Evolutionary conservation across 2,329 filamentous ascomycete species (phyloP), one percentile per base, ranked within the genome.

Genomic region (Beauveria brongniartii): DNA sequence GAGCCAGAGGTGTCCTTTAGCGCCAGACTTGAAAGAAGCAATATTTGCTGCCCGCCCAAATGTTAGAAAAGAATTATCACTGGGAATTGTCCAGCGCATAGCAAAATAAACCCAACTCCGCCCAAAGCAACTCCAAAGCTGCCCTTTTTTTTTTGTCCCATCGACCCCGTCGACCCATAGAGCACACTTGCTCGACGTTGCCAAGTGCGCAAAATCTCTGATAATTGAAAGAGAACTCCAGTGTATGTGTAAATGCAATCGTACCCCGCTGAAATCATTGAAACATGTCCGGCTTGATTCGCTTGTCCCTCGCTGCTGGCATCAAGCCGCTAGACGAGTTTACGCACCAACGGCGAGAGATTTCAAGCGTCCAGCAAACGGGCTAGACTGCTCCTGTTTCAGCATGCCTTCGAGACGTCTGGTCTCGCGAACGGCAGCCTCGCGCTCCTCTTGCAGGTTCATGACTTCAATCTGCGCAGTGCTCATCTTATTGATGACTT

Each of bases 391-490:
- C 74, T 90, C 86, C 62, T 80, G 78, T 63, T 85, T 80, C 63
- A 93, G 82, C 65, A 85, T 78, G 61, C 80, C 81, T 71, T 92
- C 87, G 55, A 94, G 79, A 69, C 78, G 82, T 67, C 84, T 81
- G 62, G 90, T 92, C 72, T 89, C 83, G 55, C 85, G 82, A 67
- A 90, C 82, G 24, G 90, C 89, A 65, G 87, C 85, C 69, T 94
- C 90, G 67, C 85, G 82, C 73, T 89, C 84, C 66, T 85, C 84
- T 72, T 92, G 90, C 53, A 95, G 79, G 70, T 91, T 88, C 68
- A 89, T 85, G 51, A 94, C 90, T 74, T 92, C 89, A 65, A 93
- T 89, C 75, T 94, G 90, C 28, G 90, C 88, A 67, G 80, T 79
- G 74, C 90, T 92, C 86, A 95, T 93, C 67, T 85, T 82, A 63